Base-by-base conservation (phyloP, 2,329 filamentous ascomycete species). In the Dryadomyces quercus-mongolicae region DNA sequence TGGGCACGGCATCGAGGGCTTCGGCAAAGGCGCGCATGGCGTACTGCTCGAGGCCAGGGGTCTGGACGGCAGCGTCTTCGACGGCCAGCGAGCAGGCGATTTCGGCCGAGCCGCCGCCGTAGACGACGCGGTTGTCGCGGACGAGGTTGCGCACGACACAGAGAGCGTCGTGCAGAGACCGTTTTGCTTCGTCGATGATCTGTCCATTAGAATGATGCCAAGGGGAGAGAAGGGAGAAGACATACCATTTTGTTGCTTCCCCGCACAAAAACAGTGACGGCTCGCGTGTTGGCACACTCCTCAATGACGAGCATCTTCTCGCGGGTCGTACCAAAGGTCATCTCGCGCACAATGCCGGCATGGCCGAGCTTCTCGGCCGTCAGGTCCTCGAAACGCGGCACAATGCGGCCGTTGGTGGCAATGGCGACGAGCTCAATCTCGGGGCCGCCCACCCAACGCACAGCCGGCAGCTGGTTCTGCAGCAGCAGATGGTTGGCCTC, bases 241-340 rank as follows among this genome's bases (percentile, higher is more conserved):
- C 78, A 67, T 71, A 92, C 88, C 93, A 98, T 98, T 79, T 97
- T 98, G 81, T 98, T 98, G 77, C 90, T 95, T 65, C 93, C 93
- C 65, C 93, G 81, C 57, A 98, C 88, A 70, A 98, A 98, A 54
- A 95, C 84, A 2, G 93, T 98, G 57, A 98, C 94, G 47, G 93
- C 93, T 64, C 93, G 80, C 56, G 89, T 95, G 75, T 98, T 98
- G 65, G 94, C 93, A 67, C 93, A 98, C 73, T 98, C 93, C 74
- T 98, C 94, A 63, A 98, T 98, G 55, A 98, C 88, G 63, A 98
- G 77, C 93, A 98, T 98, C 82, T 98, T 97, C 73, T 98, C 93
- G 66, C 93, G 82, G 46, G 93, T 98, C 1, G 93, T 98, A 64
- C 93, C 93, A 65, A 98, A 98, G 31, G 82, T 86, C 86, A 98